A percentile compares a stretch with the other conserved stretches of the same genome.
phyloP scores from a whole-genome alignment of 2,329 filamentous ascomycete species.

The Cladophialophora carrionii region DNA sequence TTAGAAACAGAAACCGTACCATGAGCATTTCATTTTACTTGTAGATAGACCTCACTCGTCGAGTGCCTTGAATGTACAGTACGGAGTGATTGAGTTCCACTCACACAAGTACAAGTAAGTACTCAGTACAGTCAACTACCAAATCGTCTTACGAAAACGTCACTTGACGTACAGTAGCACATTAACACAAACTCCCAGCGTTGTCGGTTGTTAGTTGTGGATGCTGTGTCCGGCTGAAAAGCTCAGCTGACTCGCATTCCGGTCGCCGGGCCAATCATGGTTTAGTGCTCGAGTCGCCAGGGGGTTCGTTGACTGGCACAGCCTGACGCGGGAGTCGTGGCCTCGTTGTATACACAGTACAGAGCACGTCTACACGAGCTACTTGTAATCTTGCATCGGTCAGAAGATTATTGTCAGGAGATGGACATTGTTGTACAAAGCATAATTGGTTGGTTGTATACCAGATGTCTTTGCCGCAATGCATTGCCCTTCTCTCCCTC shows the following conservation, averaged over 20 bases:
- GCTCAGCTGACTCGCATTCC: not conserved
- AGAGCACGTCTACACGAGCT: not conserved
- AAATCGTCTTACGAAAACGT: no score
- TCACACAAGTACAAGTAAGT: no score
- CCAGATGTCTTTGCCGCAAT: constrained; percentile 2
- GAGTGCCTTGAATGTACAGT: no score
- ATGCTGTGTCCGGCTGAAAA: not conserved
- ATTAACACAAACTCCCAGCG: no score
- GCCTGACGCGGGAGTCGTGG: no score
- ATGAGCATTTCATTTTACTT: no score
- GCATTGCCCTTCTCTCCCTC: not conserved
- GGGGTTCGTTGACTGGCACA: not conserved
- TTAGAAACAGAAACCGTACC: no score
- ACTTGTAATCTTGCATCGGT: not conserved
- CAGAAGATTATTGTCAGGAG: not conserved
- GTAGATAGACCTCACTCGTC: no score
- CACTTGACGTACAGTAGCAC: no score
- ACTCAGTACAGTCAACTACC: no score
- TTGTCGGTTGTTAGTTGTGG: no score
- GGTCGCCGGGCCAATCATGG: not conserved
- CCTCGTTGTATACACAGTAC: not conserved
- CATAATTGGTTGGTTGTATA: constrained; percentile 13
- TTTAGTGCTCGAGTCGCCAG: not conserved
- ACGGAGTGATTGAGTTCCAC: no score
- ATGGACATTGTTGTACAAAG: constrained; percentile 5